Conservation (phyloP, 139 green algal species). For the Microglena sp. region DNA sequence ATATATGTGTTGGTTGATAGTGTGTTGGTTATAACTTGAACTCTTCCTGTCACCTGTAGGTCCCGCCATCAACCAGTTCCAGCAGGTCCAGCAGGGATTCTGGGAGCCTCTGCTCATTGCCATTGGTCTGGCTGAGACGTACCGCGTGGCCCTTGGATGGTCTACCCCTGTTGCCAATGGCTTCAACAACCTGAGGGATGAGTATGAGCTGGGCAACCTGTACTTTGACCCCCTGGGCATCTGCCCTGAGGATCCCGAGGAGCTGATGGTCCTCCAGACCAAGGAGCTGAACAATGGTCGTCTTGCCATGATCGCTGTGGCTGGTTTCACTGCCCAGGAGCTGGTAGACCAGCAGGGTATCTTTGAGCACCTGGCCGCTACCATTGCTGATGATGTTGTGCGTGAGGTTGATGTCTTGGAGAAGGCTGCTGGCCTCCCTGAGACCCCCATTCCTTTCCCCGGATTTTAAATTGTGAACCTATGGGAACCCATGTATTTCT, state of each 20-base stretch:
- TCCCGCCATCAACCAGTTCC: constrained; percentile 75
- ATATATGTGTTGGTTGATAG: not conserved
- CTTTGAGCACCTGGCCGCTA: constrained; percentile 15
- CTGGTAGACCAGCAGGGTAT: constrained; percentile 6
- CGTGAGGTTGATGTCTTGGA: constrained; percentile 15
- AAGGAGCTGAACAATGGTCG: constrained; percentile 83
- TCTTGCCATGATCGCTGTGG: constrained; percentile 75
- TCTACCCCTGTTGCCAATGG: constrained; percentile 37
- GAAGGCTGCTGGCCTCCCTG: not conserved
- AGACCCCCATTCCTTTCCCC: too few species aligned
- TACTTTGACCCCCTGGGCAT: constrained; percentile 67
- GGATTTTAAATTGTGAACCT: too few species aligned
- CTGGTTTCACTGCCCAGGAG: constrained; percentile 36
- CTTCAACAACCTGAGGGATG: constrained; percentile 48
- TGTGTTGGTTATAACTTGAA: not conserved
- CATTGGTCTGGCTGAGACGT: constrained; percentile 63
- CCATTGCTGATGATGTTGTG: constrained; percentile 33
- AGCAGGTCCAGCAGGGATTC: constrained; percentile 51
- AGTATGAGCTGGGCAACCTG: constrained; percentile 56
- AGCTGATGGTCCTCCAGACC: constrained; percentile 52
- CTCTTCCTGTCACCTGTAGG: too few species aligned
- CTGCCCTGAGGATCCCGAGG: constrained; percentile 33
- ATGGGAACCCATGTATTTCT: too few species aligned
- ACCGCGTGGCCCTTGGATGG: constrained; percentile 53
- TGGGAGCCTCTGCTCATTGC: constrained; percentile 55